A percentile compares a stretch with the other conserved stretches of the same genome.
Conservation (phyloP, 192 early-diverging fungal genomes). For the Backusella morwellensis region DNA sequence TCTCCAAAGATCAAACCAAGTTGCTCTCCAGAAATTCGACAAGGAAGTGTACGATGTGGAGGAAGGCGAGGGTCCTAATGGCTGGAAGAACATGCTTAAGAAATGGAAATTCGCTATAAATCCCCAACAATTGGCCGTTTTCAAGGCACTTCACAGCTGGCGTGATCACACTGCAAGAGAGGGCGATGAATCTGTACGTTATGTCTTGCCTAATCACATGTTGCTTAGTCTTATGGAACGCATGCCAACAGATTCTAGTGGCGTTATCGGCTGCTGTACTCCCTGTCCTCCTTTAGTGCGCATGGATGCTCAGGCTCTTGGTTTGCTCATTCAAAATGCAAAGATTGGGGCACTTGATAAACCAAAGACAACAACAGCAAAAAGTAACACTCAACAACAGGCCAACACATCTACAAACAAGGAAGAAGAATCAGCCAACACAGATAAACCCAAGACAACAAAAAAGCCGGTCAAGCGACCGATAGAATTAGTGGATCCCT, state of each 20-base stretch:
- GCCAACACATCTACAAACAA: not conserved
- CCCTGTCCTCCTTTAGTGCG: slow-evolving; percentile 85
- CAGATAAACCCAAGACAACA: not conserved
- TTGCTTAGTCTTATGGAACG: slow-evolving; percentile 68
- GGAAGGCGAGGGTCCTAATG: slow-evolving; percentile 69
- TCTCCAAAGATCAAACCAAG: slow-evolving; percentile 66
- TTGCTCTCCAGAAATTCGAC: slow-evolving; percentile 64
- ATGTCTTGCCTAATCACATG: slow-evolving; percentile 91
- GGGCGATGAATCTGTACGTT: slow-evolving; percentile 89
- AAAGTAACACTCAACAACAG: not conserved
- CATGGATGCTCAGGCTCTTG: slow-evolving; percentile 77
- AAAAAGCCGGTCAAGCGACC: not conserved
- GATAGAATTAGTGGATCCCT: not conserved
- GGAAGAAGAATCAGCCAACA: not conserved
- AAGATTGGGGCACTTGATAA: slow-evolving; percentile 5
- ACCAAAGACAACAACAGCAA: not conserved
- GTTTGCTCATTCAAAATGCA: slow-evolving; percentile 46
- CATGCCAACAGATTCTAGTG: slow-evolving; percentile 69
- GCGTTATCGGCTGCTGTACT: slow-evolving; percentile 71
- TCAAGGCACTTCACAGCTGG: slow-evolving; percentile 91
- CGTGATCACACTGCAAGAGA: slow-evolving; percentile 85
- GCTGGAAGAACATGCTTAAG: slow-evolving; percentile 70
- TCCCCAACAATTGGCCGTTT: slow-evolving; percentile 66
- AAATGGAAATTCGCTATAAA: slow-evolving; percentile 64
- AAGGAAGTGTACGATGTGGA: slow-evolving; percentile 87